Conservation (phyloP, 768 basidiomycete genomes). For the Amanita subjunquillea region DNA sequence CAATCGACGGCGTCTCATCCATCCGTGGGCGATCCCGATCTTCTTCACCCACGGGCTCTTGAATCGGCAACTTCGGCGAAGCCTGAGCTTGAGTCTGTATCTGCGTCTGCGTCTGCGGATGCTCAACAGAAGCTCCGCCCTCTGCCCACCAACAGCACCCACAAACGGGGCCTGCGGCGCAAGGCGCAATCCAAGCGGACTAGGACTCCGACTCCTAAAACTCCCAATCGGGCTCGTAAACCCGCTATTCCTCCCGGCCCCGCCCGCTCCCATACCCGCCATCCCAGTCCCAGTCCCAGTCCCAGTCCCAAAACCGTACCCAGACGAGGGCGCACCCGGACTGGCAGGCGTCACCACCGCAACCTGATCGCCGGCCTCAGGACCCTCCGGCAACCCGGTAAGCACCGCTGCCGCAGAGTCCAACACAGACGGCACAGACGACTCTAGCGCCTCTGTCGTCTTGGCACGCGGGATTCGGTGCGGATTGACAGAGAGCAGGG, state of each 20-base stretch:
- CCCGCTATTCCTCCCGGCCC: slow-evolving; percentile 30
- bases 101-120: slow-evolving; percentile 25
- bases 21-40: neutral
- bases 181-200: slow-evolving; percentile 32
- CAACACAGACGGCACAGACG: slow-evolving; percentile 76
- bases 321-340: neutral
- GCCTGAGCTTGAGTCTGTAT: slow-evolving; percentile 10
- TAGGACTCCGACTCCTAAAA: slow-evolving; percentile 57
- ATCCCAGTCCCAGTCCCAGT: too few relatives aligned
- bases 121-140: slow-evolving; percentile 37
- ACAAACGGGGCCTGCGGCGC: slow-evolving; percentile 1
- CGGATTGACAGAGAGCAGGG: slow-evolving; percentile 52
- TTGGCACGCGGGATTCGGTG: slow-evolving; percentile 68
- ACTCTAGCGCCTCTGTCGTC: slow-evolving; percentile 64
- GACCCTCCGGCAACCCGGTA: slow-evolving; percentile 23
- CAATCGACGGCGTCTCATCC: slow-evolving; percentile 20
- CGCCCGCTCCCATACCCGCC: too few relatives aligned
- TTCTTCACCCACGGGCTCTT: neutral
- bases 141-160: slow-evolving; percentile 8
- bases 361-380: slow-evolving; percentile 46
- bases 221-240: slow-evolving; percentile 64
- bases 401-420: slow-evolving; percentile 76
- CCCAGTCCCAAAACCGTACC: too few relatives aligned
- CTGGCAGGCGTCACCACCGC: slow-evolving; percentile 47
- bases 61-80: neutral